These are phyloP conservation scores for Termitomyces sp. DNA, from an alignment of 1,284 basidiomycete species.

Conservation along the genomic window DNA sequence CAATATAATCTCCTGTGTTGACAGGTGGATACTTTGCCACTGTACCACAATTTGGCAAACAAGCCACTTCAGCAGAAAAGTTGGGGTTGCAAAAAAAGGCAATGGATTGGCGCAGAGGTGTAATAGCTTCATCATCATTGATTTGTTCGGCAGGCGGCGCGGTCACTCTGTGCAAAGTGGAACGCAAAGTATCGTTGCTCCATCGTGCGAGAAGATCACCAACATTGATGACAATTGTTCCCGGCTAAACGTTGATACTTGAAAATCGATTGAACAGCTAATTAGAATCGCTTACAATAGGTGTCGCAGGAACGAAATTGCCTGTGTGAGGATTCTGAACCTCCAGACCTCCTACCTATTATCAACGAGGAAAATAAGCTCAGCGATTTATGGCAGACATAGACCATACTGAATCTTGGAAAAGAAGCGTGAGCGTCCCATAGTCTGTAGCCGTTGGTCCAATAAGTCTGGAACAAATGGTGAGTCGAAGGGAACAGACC, in stretches of 20 bases:
- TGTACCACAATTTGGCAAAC: constrained; percentile 67
- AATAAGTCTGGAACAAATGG: neutral
- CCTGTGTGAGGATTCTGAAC: constrained; percentile 76
- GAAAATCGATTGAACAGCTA: constrained; percentile 9
- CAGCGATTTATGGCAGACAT: neutral
- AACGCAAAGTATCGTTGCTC: constrained; percentile 77
- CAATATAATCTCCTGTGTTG: constrained; percentile 74
- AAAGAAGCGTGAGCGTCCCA: constrained; percentile 78
- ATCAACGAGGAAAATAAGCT: neutral
- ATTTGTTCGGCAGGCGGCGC: constrained; percentile 54
- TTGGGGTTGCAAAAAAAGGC: constrained; percentile 90
- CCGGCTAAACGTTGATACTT: constrained; percentile 40
- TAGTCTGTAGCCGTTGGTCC: constrained; percentile 49
- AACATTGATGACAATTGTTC: constrained; percentile 80
- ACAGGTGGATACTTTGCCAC: constrained; percentile 60
- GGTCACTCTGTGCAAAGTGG: constrained; percentile 80
- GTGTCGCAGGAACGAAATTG: constrained; percentile 65
- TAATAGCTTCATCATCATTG: constrained; percentile 46
- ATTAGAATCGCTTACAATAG: constrained; percentile 51
- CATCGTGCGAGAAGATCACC: constrained; percentile 80
- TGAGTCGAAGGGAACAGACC: constrained; percentile 32
- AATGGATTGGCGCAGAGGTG: constrained; percentile 71
- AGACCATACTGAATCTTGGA: constrained; percentile 63
- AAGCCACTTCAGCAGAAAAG: constrained; percentile 60
- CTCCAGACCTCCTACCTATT: constrained; percentile 75